Base-by-base conservation (phyloP, 2,329 filamentous ascomycete species). In the Arthrobotrys megalospora region DNA sequence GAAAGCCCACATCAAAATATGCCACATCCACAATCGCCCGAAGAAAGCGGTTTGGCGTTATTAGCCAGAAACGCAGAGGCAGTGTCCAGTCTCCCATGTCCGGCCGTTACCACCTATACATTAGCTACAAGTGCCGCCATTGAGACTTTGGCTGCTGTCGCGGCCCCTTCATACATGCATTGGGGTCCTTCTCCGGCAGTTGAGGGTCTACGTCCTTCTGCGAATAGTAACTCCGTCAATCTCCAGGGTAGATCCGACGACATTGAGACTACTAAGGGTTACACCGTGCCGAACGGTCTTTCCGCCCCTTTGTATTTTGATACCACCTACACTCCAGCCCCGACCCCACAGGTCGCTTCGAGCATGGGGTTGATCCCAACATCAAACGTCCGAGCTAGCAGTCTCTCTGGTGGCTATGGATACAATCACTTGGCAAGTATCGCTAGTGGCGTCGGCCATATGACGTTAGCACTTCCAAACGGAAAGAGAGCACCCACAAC, bases 11-110 rank as follows among this genome's bases (percentile, higher is more conserved):
- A n/a, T n/a, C 12, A 48, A 6, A 43, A n/a, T 19, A 34, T 58
- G 41, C 28, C 19, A 7, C 47, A 38, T 5, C 7, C 50, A 8
- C 43, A 36, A 10, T 16, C 52, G 8, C 41, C 62, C 6, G 67
- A 68, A 21, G 62, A 53, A 14, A 43, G 62, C 41, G 48, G 63
- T 16, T 43, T 78, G n/a, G 62, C 58, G 3, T 41, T 78, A 14
- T 41, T 78, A 3, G 75, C 73, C 6, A 60, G 53, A 1, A 77
- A 64, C 11, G 67, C 73, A 14, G 66, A 45, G 14, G 60, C 14
- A 3, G 45, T 53, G 10, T 47, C 60, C 16, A 52, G 12, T 14
- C 21, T 55, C 0, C 38, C 36, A 2, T 38, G 36, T 19, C 6
- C 48, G 1, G 38, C 28, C 32, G 50, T 28, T 28, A 28, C 38